Evolutionary conservation across 2,329 filamentous ascomycete genomes (phyloP), one percentile per base, ranked within the genome.

Genomic region (Didymella pomorum): DNA sequence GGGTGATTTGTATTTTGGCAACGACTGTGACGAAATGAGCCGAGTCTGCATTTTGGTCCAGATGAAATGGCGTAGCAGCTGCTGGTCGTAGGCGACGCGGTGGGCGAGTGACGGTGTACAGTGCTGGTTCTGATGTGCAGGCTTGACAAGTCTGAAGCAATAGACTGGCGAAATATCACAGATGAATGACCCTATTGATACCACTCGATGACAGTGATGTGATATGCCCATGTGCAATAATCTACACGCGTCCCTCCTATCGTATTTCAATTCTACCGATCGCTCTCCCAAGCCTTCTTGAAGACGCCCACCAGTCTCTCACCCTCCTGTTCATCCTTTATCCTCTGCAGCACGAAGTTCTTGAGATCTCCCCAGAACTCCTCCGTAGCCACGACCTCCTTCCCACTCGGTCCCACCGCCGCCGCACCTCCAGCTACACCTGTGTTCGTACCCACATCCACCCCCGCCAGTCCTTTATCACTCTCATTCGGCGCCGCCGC

Each of bases 361-460:
- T 87, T 87, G 63, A 99, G 77, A 79, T 98, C 95, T 9, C 79
- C 79, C 95, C 95, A 99, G 73, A 99, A 99, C 54, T 84, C 87
- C 7, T 89, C 86, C 12, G 86, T 89, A 71, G 86, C 80, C 63
- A 96, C 73, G 20, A 89, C 83, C 26, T 85, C 84, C 52, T 78
- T 79, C 31, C 84, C 85, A 65, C 84, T 87, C n/a, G 81, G 76
- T 3, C 84, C 82, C 52, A 83, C 83, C 41, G 79, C 81, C 44
- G 78, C 78, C 9, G 78, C 71, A 61, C 76, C 79, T 53, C 70
- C 68, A 3, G 49, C 52, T 31, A 47, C 39, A 20, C 46, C 55
- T 35, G 58, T 35, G 37, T 62, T 70, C 75, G 56, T 63, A 0
- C 52, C 63, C 11, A 47, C 52, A 21, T 48, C 58, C 31, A 56